Evolutionary conservation across 148 eudicot species (phyloP).

Genomic region (Hydrangea macrophylla): DNA sequence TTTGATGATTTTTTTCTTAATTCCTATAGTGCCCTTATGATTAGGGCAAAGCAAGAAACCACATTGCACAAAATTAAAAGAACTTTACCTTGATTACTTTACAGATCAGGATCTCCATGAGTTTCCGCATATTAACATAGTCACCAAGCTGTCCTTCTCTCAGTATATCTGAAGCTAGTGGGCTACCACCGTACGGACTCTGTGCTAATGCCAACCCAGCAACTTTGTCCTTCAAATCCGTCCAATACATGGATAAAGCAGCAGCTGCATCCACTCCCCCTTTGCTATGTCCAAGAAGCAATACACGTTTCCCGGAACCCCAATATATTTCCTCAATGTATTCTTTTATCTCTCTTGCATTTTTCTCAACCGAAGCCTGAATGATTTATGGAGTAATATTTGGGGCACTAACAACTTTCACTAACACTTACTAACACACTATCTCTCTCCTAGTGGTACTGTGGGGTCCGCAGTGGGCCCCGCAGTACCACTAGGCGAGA

Average conservation of each 20-base stretch:
- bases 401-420: no score
- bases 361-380: slow-evolving; percentile 94
- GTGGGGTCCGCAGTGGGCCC: no score
- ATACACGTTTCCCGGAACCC: slow-evolving; percentile 79
- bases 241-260: slow-evolving; percentile 93
- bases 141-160: slow-evolving; percentile 96
- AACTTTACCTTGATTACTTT: slow-evolving; percentile 82
- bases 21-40: no score
- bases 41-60: slow-evolving; percentile 7
- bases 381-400: slow-evolving; percentile 10
- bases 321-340: slow-evolving; percentile 92
- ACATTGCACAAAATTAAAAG: not conserved
- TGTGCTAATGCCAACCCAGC: slow-evolving; percentile 91
- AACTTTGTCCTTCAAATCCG: slow-evolving; percentile 87
- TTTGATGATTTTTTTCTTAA: no score
- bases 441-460: no score
- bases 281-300: slow-evolving; percentile 98
- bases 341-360: slow-evolving; percentile 83
- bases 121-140: slow-evolving; percentile 80
- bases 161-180: slow-evolving; percentile 92
- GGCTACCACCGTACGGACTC: slow-evolving; percentile 99
- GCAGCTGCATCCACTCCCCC: slow-evolving; percentile 98
- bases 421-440: no score
- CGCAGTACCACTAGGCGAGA: no score
- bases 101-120: slow-evolving; percentile 82